phyloP scores from a whole-genome alignment of 2,329 filamentous ascomycete genomes.

The Clarireedia monteithiana region DNA sequence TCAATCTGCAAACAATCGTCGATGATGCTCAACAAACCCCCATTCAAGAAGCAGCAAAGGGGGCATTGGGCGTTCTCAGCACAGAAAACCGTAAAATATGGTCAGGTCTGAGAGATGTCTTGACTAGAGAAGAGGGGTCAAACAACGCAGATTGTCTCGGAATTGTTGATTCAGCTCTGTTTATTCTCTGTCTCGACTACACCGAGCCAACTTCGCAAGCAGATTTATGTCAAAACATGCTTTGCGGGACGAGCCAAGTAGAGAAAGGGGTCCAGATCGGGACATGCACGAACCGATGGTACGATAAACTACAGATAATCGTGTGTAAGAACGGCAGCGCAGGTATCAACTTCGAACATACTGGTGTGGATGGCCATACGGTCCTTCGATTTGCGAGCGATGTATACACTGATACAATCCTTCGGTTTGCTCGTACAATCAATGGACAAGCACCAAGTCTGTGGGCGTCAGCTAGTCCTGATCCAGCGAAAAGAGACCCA shows the following conservation, averaged over 20 bases:
- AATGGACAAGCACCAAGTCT: conserved; percentile 87
- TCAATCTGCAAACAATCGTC: conserved; percentile 87
- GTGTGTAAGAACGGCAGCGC: conserved; percentile 98
- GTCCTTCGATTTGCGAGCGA: conserved; percentile 94
- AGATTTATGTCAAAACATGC: conserved; percentile 95
- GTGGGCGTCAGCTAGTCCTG: conserved; percentile 85
- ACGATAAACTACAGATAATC: conserved; percentile 98
- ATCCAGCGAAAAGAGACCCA: conserved; percentile 86
- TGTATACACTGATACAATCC: conserved; percentile 93
- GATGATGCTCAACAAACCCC: conserved; percentile 85
- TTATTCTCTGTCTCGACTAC: conserved; percentile 87
- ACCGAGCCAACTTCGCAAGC: conserved; percentile 75
- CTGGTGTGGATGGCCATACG: conserved; percentile 93
- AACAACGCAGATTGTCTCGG: conserved; percentile 96
- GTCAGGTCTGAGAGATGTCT: conserved; percentile 82
- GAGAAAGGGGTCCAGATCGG: conserved; percentile 92
- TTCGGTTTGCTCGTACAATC: conserved; percentile 90
- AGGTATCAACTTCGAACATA: conserved; percentile 99
- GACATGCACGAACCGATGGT: conserved; percentile 97
- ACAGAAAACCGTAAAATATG: conserved; percentile 96
- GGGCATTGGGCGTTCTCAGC: conserved; percentile 84
- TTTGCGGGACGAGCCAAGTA: conserved; percentile 88
- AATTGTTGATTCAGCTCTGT: conserved; percentile 90
- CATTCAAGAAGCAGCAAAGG: conserved; percentile 91
- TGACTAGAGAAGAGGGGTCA: conserved; percentile 77